phyloP scores from a whole-genome alignment of 768 basidiomycete genomes.

The Jaapia argillacea region DNA sequence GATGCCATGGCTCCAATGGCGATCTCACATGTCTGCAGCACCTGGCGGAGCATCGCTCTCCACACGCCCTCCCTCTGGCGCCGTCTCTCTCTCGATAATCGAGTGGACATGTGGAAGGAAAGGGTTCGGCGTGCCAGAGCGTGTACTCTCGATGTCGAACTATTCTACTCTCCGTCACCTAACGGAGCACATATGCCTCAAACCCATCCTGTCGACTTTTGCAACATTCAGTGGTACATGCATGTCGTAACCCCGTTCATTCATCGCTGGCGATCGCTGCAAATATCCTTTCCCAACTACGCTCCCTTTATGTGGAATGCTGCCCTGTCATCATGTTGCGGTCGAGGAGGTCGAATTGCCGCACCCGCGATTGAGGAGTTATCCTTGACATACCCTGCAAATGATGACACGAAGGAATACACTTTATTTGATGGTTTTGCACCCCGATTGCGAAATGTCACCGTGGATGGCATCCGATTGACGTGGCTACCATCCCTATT shows the following conservation, averaged over 20 bases:
- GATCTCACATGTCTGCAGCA: slow-evolving; percentile 60
- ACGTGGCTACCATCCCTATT: slow-evolving; percentile 56
- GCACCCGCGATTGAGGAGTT: slow-evolving; percentile 43
- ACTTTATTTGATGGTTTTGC: slow-evolving; percentile 51
- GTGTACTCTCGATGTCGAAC: slow-evolving; percentile 51
- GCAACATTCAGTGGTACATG: slow-evolving; percentile 51
- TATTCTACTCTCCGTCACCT: slow-evolving; percentile 13
- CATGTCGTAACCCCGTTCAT: slow-evolving; percentile 40
- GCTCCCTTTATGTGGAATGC: slow-evolving; percentile 63
- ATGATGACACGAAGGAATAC: slow-evolving; percentile 64
- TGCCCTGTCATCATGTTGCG: slow-evolving; percentile 45
- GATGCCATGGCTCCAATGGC: slow-evolving; percentile 47
- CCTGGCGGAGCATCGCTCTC: slow-evolving; percentile 53
- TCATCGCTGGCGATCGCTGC: slow-evolving; percentile 51
- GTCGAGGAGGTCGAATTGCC: slow-evolving; percentile 20
- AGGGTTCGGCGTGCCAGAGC: slow-evolving; percentile 49
- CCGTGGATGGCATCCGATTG: slow-evolving; percentile 55
- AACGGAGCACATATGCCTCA: not conserved
- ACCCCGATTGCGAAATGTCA: slow-evolving; percentile 43
- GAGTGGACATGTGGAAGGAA: slow-evolving; percentile 51
- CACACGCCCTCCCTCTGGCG: slow-evolving; percentile 59
- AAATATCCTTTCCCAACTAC: slow-evolving; percentile 43
- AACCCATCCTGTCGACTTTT: slow-evolving; percentile 27
- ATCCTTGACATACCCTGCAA: slow-evolving; percentile 46
- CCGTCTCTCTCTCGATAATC: slow-evolving; percentile 38